These are phyloP conservation scores for Byssoonygena ceratinophila DNA, from an alignment of 2,329 filamentous ascomycete species.

Conservation along the genomic window DNA sequence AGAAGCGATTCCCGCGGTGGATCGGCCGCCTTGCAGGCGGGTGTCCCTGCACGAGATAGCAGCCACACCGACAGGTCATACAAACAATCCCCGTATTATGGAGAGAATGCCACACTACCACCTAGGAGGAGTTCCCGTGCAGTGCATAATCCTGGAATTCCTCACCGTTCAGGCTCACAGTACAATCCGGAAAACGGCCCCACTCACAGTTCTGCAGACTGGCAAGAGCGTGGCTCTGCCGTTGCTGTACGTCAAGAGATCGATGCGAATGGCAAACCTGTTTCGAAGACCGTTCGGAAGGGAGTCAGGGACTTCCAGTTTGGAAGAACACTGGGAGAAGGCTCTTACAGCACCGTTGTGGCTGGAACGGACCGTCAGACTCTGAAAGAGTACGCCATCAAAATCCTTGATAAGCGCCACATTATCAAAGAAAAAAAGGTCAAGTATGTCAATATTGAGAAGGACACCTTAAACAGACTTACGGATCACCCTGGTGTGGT, in stretches of 20 bases:
- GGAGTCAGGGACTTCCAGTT: constrained; percentile 96
- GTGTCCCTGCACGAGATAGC: constrained; percentile 55
- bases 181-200: constrained; percentile 50
- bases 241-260: constrained; percentile 70
- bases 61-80: constrained; percentile 62
- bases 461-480: constrained; percentile 89
- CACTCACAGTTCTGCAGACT: constrained; percentile 68
- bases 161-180: constrained; percentile 34
- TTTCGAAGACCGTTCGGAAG: constrained; percentile 82
- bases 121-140: constrained; percentile 67
- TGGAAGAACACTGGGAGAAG: constrained; percentile 80
- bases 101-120: constrained; percentile 54
- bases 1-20: constrained; percentile 55
- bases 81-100: constrained; percentile 48
- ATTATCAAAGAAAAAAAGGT: constrained; percentile 99
- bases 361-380: constrained; percentile 89
- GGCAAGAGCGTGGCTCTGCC: constrained; percentile 91
- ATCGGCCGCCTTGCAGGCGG: constrained; percentile 48
- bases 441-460: constrained; percentile 99
- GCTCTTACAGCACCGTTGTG: constrained; percentile 93
- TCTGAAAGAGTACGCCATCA: constrained; percentile 92
- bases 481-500: constrained; percentile 96
- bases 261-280: constrained; percentile 70
- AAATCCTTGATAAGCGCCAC: constrained; percentile 94
- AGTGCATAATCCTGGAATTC: constrained; percentile 39